Percentiles rank a stretch among this genome's conserved stretches.
Evolutionary conservation across 768 basidiomycete species (phyloP).

Genomic region (Stropharia rugosoannulata): DNA sequence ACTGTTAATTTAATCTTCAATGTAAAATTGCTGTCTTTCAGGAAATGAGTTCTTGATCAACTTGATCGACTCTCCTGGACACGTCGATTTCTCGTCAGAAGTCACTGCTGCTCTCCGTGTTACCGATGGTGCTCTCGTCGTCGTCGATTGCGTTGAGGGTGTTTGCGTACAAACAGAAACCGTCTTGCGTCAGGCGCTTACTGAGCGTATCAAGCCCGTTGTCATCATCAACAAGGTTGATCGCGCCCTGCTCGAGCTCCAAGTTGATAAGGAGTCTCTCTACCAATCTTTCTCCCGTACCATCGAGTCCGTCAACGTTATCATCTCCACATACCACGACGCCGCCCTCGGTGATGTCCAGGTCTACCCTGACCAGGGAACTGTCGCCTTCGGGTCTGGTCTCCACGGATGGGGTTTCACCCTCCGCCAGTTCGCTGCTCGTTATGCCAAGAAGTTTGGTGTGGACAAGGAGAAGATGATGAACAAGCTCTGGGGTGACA

Average conservation of each 20-base stretch:
- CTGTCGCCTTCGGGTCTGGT: slow-evolving; percentile 98
- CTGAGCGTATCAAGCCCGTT: slow-evolving; percentile 99
- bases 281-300: slow-evolving; percentile 98
- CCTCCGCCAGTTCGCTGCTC: slow-evolving; percentile 91
- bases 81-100: slow-evolving; percentile 99
- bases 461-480: slow-evolving; percentile 99
- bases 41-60: slow-evolving; percentile 99
- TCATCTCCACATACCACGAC: slow-evolving; percentile 97
- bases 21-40: slow-evolving; percentile 24
- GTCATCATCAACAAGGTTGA: slow-evolving; percentile 99
- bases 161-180: slow-evolving; percentile 99
- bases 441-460: slow-evolving; percentile 98
- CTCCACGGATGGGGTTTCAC: slow-evolving; percentile 99
- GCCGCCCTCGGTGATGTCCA: slow-evolving; percentile 94
- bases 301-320: slow-evolving; percentile 97
- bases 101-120: slow-evolving; percentile 99
- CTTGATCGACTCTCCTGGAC: slow-evolving; percentile 98
- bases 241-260: slow-evolving; percentile 97
- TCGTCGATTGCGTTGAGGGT: slow-evolving; percentile 99
- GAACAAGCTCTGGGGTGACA: slow-evolving; percentile 97
- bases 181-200: slow-evolving; percentile 93
- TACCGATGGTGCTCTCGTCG: slow-evolving; percentile 98
- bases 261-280: slow-evolving; percentile 94
- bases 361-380: slow-evolving; percentile 98
- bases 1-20: slow-evolving; percentile 2